Evolutionary conservation across 2,329 filamentous ascomycete genomes (phyloP).

Genomic region (Ascochyta lentis): DNA sequence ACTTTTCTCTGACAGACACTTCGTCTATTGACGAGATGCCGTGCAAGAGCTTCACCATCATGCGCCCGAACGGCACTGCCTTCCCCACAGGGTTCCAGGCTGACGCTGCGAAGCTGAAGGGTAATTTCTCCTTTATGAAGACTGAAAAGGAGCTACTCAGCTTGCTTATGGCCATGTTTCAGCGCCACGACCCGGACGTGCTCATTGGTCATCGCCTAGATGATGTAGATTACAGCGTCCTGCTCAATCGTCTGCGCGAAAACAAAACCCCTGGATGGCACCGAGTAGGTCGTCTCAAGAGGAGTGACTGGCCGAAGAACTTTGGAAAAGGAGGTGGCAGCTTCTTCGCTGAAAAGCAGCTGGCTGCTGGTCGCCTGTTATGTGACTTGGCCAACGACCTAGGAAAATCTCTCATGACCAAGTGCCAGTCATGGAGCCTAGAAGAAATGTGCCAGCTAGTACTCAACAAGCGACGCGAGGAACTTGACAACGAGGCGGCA

Average conservation of each 20-base stretch:
- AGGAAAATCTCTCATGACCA: slow-evolving; percentile 95
- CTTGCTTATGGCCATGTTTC: slow-evolving; percentile 87
- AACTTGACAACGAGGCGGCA: slow-evolving; percentile 87
- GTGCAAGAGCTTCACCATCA: slow-evolving; percentile 88
- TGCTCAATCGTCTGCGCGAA: slow-evolving; percentile 84
- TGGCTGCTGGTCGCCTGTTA: slow-evolving; percentile 86
- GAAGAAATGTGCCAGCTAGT: slow-evolving; percentile 97
- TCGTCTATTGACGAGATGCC: slow-evolving; percentile 87
- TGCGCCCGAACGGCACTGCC: slow-evolving; percentile 76
- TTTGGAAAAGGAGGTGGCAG: slow-evolving; percentile 86
- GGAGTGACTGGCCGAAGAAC: slow-evolving; percentile 83
- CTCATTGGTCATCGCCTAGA: slow-evolving; percentile 95
- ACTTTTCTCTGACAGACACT: slow-evolving; percentile 84
- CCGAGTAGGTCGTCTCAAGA: slow-evolving; percentile 83
- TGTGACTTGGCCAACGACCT: slow-evolving; percentile 96
- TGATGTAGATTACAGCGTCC: slow-evolving; percentile 91
- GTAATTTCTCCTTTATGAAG: slow-evolving; percentile 80
- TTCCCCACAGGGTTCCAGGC: slow-evolving; percentile 90
- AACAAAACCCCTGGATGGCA: slow-evolving; percentile 96
- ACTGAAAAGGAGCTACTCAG: slow-evolving; percentile 84
- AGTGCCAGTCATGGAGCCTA: slow-evolving; percentile 97
- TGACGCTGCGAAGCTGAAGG: slow-evolving; percentile 74
- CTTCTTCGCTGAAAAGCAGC: slow-evolving; percentile 90
- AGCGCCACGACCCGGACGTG: slow-evolving; percentile 89
- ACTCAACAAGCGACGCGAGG: slow-evolving; percentile 76